These are phyloP conservation scores for Eucalyptus pumila DNA, from an alignment of 345 rosid genomes.

Conservation along the genomic window DNA sequence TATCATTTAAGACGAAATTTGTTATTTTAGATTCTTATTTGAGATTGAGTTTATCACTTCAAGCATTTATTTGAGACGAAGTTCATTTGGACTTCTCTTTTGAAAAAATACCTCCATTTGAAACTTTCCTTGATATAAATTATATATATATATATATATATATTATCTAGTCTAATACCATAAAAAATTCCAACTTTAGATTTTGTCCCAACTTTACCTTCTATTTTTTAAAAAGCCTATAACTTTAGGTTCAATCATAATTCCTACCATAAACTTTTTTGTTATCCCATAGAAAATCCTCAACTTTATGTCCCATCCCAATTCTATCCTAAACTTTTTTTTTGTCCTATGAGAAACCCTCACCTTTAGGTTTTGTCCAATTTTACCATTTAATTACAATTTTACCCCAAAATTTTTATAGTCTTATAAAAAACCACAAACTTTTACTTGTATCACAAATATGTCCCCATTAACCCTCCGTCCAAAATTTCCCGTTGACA, in stretches of 20 bases:
- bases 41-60: background rate
- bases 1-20: too few species aligned
- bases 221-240: background rate
- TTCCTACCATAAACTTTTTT: background rate
- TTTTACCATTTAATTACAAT: too few species aligned
- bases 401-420: background rate
- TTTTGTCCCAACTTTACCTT: background rate
- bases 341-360: background rate
- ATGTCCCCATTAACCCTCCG: rapidly evolving
- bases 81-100: background rate
- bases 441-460: too few species aligned
- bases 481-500: background rate
- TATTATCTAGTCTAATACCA: background rate
- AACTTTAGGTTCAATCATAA: background rate
- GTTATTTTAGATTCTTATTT: background rate
- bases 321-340: too few species aligned
- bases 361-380: background rate
- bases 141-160: too few species aligned
- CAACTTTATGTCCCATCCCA: background rate
- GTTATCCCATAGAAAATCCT: background rate
- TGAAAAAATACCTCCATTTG: background rate
- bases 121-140: background rate
- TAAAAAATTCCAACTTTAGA: too few species aligned
- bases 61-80: background rate
- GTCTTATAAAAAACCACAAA: too few species aligned